Evolutionary conservation across 768 basidiomycete genomes (phyloP).

Genomic region (Xanthoconium stramineum): DNA sequence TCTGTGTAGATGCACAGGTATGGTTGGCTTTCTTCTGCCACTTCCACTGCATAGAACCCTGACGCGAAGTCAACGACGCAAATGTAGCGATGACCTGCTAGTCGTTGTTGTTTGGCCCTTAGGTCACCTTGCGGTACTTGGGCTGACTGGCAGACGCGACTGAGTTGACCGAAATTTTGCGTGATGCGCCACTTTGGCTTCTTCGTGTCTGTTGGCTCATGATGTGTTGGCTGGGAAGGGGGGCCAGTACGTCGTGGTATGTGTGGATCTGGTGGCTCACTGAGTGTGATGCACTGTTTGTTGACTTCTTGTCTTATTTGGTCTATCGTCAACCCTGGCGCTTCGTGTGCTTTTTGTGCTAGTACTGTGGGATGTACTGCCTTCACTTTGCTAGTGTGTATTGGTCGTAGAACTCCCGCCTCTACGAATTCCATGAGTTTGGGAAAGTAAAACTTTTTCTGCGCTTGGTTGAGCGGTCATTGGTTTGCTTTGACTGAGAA

Average conservation of each 20-base stretch:
- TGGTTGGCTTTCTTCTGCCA: constrained; percentile 16
- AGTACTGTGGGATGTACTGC: background rate
- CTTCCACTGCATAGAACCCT: constrained; percentile 23
- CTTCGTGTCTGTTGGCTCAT: too few relatives aligned
- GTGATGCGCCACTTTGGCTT: constrained; percentile 2
- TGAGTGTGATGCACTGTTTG: background rate
- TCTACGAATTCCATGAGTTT: background rate
- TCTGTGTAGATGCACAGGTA: constrained; percentile 37
- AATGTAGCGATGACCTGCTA: constrained; percentile 22
- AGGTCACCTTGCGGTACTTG: constrained; percentile 39
- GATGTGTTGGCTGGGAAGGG: background rate
- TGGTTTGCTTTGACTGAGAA: background rate
- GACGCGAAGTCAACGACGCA: constrained; percentile 22
- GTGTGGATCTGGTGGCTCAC: background rate
- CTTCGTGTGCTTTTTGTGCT: background rate
- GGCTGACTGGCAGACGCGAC: constrained; percentile 23
- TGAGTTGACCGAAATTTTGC: background rate
- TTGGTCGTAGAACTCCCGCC: background rate
- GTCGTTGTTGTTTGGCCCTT: constrained; percentile 33
- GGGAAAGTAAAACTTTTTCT: background rate
- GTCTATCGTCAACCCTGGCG: background rate
- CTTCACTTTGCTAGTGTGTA: background rate
- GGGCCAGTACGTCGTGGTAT: background rate
- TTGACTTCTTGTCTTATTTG: background rate
- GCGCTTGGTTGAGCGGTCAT: background rate